Evolutionary conservation across 371 early-diverging fungal species (phyloP).

Genomic region (Mucor saturninus): DNA sequence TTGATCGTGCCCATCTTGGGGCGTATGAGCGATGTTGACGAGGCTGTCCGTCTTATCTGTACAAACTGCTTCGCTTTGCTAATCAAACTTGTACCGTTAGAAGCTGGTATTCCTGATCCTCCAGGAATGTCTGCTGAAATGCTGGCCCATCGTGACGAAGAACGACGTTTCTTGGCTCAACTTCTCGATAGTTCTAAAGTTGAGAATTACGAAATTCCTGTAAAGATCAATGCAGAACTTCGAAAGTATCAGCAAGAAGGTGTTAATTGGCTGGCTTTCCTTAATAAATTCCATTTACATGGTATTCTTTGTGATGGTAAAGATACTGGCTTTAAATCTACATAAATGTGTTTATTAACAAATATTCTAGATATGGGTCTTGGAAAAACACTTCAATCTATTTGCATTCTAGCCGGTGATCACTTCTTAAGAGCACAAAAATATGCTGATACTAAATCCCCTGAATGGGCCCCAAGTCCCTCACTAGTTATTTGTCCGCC

Average conservation of each 20-base stretch:
- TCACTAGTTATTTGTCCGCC: conserved; percentile 98
- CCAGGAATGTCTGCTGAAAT: conserved; percentile 83
- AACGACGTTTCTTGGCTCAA: conserved; percentile 91
- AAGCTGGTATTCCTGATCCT: conserved; percentile 90
- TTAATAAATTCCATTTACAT: conserved; percentile 94
- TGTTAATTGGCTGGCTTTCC: conserved; percentile 97
- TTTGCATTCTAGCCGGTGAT: conserved; percentile 93
- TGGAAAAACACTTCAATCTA: conserved; percentile 98
- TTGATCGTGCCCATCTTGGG: conserved; percentile 96
- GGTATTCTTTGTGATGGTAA: conserved; percentile 98
- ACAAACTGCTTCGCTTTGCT: conserved; percentile 95
- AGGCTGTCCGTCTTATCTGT: conserved; percentile 83
- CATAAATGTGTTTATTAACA: neutral
- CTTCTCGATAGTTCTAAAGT: conserved; percentile 88
- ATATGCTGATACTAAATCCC: conserved; percentile 65
- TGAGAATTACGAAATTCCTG: conserved; percentile 86
- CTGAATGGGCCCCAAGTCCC: conserved; percentile 73
- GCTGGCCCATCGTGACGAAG: conserved; percentile 79
- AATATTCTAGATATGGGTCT: conserved; percentile 89
- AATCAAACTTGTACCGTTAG: conserved; percentile 93
- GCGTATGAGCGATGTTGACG: conserved; percentile 96
- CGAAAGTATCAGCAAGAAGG: conserved; percentile 97
- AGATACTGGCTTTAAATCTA: conserved; percentile 12
- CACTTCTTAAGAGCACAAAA: conserved; percentile 72
- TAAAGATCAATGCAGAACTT: conserved; percentile 90